Evolutionary conservation across 495 filamentous ascomycete genomes (phyloP).

Genomic region (Cudoniella acicularis): DNA sequence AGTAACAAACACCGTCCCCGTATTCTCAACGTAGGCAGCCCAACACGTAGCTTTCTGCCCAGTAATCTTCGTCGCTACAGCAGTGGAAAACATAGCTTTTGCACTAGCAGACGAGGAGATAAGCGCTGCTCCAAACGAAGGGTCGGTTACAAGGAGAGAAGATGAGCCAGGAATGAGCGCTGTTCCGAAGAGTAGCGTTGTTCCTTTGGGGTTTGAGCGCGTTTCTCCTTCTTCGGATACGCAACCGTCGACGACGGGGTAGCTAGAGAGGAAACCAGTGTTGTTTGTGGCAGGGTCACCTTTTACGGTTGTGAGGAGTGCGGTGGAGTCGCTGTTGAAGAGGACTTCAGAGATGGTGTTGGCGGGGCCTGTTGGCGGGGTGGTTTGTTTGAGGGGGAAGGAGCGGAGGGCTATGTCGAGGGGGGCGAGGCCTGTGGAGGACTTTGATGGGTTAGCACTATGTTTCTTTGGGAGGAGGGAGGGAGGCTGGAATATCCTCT

Average conservation of each 20-base stretch:
- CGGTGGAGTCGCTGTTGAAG: constrained; percentile 49
- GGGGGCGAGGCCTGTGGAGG: constrained; percentile 32
- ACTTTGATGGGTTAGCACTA: no score
- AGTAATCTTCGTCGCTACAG: constrained; percentile 36
- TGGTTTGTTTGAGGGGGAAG: constrained; percentile 45
- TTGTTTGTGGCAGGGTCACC: constrained; percentile 48
- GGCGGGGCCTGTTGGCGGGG: constrained; percentile 49
- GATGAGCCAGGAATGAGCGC: constrained; percentile 37
- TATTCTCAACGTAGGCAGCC: constrained; percentile 39
- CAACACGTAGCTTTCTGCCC: constrained; percentile 56
- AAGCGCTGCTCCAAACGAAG: constrained; percentile 46
- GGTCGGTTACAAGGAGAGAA: constrained; percentile 49
- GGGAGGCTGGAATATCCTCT: no score
- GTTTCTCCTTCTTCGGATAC: constrained; percentile 28
- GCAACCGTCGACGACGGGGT: constrained; percentile 33
- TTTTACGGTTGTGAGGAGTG: constrained; percentile 54
- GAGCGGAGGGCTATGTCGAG: constrained; percentile 38
- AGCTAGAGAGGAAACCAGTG: constrained; percentile 50
- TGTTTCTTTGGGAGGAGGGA: no score
- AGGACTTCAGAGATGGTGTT: constrained; percentile 53
- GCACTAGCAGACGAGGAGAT: constrained; percentile 23
- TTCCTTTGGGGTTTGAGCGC: constrained; percentile 42
- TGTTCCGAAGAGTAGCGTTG: constrained; percentile 52
- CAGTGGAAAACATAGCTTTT: constrained; percentile 19
- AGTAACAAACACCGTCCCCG: constrained; percentile 48